Conservation (phyloP, 2,329 filamentous ascomycete genomes). For the Shiraia bambusicola region DNA sequence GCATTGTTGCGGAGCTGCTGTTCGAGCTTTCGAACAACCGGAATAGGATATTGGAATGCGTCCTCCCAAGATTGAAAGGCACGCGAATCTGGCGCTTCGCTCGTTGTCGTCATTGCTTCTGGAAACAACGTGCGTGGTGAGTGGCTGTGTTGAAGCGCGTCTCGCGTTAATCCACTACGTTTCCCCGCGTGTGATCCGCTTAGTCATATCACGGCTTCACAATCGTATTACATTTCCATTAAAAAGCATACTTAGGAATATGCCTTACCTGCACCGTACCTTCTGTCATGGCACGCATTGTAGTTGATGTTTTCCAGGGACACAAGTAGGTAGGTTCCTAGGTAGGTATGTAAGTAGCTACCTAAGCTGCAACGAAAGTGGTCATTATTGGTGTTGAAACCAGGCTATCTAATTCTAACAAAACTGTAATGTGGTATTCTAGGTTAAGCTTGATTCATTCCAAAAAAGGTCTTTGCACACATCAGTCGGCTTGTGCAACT, state of each 20-base stretch:
- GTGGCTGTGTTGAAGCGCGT: not conserved
- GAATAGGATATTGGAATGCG: conserved; percentile 66
- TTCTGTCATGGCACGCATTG: not conserved
- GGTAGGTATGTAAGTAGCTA: not conserved
- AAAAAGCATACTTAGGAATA: too few species aligned
- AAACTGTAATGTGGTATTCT: conserved; percentile 15
- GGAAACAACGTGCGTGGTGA: conserved; percentile 1
- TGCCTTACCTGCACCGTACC: too few species aligned
- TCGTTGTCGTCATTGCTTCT: conserved; percentile 47
- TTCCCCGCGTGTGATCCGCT: conserved; percentile 7
- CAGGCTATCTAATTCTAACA: conserved; percentile 13
- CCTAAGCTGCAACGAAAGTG: not conserved
- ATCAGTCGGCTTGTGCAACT: conserved; percentile 7
- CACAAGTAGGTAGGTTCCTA: not conserved
- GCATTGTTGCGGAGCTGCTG: conserved; percentile 64
- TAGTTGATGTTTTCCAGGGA: not conserved
- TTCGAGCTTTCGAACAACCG: conserved; percentile 63
- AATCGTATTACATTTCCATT: too few species aligned
- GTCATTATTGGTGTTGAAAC: conserved; percentile 23
- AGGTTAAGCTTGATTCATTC: conserved; percentile 12
- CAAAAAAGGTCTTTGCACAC: conserved; percentile 1
- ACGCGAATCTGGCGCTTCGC: conserved; percentile 58
- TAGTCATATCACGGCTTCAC: conserved; percentile 10
- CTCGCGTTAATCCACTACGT: conserved; percentile 9
- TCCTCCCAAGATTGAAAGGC: conserved; percentile 64